Evolutionary conservation across 1,139 yeast species (phyloP), one percentile per base, ranked within the genome.

Genomic region (Kazachstania sp.): DNA sequence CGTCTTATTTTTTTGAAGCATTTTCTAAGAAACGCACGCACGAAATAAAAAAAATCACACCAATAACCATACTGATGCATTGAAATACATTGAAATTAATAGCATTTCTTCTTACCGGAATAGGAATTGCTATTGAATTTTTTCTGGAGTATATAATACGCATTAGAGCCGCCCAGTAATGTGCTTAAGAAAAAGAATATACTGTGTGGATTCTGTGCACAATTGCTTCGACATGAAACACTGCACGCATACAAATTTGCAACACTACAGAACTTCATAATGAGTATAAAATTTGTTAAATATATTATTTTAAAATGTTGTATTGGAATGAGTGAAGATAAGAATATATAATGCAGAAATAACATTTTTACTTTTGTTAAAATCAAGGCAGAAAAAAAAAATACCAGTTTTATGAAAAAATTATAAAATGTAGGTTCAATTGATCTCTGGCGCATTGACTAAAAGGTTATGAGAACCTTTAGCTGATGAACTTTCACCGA

Each of bases 401-500:
- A 34, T n/a, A n/a, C n/a, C n/a, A n/a, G n/a, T n/a, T n/a, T n/a
- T n/a, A n/a, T n/a, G 6, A 13, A 13, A 9, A 5, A 23, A n/a
- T 30, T 19, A 6, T 23, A 36, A 11, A 13, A 7, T 20, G 15
- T 11, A n/a, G 5, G 15, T 32, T 44, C 15, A n/a, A 32, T 32
- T 43, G 28, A 51, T 47, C 37, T 54, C 55, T 34, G 69, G 68
- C 2, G 69, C 65, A 13, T 63, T 66, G 3, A 64, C 60, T 32
- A 68, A 59, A 40, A 69, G 50, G 46, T 66, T 65, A 49, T 65
- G 65, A 4, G 63, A 58, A 34, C 53, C 51, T 43, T 60, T 55
- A 30, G 53, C 48, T 2, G 53, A 55, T 23, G 55, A 52, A 12
- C 69, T 62, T 55, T 83, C 92, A 7, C 94, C 94, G 51, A 84